Percentiles rank a stretch among this genome's conserved stretches.
Evolutionary conservation across 768 basidiomycete species (phyloP).

Genomic region (Kwoniella dendrophila): DNA sequence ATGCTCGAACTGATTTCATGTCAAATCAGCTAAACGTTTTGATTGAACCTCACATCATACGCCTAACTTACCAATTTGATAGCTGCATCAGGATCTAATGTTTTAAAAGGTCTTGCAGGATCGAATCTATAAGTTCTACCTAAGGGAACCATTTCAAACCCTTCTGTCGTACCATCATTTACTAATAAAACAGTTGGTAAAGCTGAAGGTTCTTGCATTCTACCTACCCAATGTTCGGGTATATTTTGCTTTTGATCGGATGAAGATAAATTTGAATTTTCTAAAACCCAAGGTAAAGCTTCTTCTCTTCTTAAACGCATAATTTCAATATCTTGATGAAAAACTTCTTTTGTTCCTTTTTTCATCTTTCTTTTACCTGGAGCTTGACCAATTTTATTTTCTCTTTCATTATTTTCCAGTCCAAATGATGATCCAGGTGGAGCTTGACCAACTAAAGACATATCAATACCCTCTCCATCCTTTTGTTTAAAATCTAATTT

Average conservation of each 20-base stretch:
- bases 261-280: slow-evolving; percentile 32
- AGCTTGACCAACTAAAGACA: slow-evolving; percentile 36
- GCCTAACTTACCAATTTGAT: slow-evolving; percentile 43
- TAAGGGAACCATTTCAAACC: slow-evolving; percentile 44
- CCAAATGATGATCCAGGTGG: slow-evolving; percentile 10
- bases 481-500: no score
- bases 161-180: slow-evolving; percentile 40
- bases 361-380: slow-evolving; percentile 21
- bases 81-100: slow-evolving; percentile 44
- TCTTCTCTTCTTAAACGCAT: slow-evolving; percentile 46
- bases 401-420: slow-evolving; percentile 3
- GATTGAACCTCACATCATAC: no score
- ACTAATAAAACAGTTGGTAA: slow-evolving; percentile 45
- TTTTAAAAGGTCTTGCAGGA: slow-evolving; percentile 47
- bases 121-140: slow-evolving; percentile 47
- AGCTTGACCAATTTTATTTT: slow-evolving; percentile 20
- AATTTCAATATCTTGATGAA: slow-evolving; percentile 44
- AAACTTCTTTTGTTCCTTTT: slow-evolving; percentile 43
- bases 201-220: slow-evolving; percentile 35
- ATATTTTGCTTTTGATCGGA: slow-evolving; percentile 8
- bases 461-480: slow-evolving; percentile 31
- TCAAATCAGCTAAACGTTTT: not conserved
- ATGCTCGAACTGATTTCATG: slow-evolving; percentile 36
- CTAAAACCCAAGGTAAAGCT: slow-evolving; percentile 45
- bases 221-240: slow-evolving; percentile 50